phyloP scores from a whole-genome alignment of 306 rosid species.

The Cucurbita argyrosperma region DNA sequence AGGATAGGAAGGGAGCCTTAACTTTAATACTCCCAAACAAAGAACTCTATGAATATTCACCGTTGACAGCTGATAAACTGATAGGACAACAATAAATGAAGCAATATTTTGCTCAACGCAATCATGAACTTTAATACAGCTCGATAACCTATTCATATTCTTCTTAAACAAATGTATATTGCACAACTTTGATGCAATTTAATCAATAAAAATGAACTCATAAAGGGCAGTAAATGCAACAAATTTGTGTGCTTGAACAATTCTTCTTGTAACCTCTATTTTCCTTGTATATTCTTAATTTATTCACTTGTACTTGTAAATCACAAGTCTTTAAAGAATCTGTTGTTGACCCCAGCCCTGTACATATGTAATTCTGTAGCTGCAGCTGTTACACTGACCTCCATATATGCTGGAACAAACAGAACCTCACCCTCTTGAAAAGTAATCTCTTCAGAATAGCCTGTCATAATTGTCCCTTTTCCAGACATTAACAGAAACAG shows the following conservation, averaged over 20 bases:
- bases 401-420: conserved; percentile 20
- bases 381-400: conserved; percentile 12
- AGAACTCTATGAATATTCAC: background rate
- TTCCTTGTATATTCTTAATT: background rate
- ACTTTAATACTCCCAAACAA: background rate
- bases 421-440: conserved; percentile 21
- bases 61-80: background rate
- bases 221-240: background rate
- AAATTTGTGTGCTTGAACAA: background rate
- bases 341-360: conserved; percentile 30
- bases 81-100: background rate
- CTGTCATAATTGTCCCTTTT: conserved; percentile 13
- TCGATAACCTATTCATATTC: background rate
- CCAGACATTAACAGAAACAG: conserved; percentile 20
- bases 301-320: background rate
- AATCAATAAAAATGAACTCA: background rate
- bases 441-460: conserved; percentile 3
- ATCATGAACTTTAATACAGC: background rate
- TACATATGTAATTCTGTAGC: conserved; percentile 16
- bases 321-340: conserved; percentile 15
- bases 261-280: background rate
- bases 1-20: background rate
- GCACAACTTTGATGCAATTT: conserved; percentile 4
- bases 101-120: background rate
- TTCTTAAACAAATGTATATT: background rate